These are phyloP conservation scores for Colletotrichum lindemuthianum DNA, from an alignment of 2,329 filamentous ascomycete genomes.

Conservation along the genomic window DNA sequence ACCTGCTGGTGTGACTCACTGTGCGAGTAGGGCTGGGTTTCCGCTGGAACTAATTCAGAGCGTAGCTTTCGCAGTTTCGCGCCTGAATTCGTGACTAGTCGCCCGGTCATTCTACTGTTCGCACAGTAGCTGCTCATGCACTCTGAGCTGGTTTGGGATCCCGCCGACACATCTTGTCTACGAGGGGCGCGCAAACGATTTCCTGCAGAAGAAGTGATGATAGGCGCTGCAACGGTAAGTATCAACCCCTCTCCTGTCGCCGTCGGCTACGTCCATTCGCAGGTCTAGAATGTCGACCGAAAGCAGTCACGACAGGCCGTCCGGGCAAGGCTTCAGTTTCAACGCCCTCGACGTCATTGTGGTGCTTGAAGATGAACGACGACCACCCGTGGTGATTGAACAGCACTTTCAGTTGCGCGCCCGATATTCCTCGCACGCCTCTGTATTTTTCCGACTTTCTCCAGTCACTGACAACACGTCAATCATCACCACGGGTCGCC, in stretches of 20 bases:
- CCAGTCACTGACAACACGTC: not conserved
- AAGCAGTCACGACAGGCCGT: not conserved
- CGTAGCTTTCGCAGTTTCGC: not conserved
- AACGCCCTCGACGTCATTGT: not conserved
- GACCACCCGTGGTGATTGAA: not conserved
- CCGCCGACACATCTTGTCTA: conserved; percentile 5
- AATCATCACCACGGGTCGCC: not conserved
- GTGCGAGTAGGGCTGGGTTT: conserved; percentile 13
- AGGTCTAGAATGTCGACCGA: not conserved
- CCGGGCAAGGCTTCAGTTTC: not conserved
- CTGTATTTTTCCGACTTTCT: conserved; percentile 2
- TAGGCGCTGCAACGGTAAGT: conserved; percentile 2
- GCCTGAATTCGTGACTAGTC: conserved; percentile 10
- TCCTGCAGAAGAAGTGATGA: not conserved
- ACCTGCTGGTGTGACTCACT: conserved; percentile 10
- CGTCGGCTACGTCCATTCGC: not conserved
- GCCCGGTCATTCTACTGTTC: conserved; percentile 24
- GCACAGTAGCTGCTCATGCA: conserved; percentile 14
- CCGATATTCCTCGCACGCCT: not conserved
- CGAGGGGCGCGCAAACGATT: not conserved
- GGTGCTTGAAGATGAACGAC: conserved; percentile 13
- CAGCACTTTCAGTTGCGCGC: conserved; percentile 1
- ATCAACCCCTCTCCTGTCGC: not conserved
- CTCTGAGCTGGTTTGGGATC: conserved; percentile 3
- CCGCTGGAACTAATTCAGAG: conserved; percentile 2